A percentile compares a stretch with the other conserved stretches of the same genome.
These are phyloP conservation scores for Phytophthora sansomeana DNA, from an alignment of 352 stramenopile species.

Conservation along the genomic window DNA sequence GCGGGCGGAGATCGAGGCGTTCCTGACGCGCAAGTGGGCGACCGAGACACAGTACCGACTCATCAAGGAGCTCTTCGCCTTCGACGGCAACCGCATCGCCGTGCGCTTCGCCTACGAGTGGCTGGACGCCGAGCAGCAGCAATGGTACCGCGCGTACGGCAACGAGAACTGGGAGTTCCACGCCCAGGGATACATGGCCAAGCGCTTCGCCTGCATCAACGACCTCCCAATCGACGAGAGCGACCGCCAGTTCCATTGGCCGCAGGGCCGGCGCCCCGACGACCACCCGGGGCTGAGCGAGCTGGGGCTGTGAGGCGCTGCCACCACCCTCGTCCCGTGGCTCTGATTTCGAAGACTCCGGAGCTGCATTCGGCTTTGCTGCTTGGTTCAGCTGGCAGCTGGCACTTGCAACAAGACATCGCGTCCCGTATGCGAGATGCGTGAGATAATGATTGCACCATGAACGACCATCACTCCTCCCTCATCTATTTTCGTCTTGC, in stretches of 20 bases:
- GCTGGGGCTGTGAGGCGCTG: constrained; percentile 34
- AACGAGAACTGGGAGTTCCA: constrained; percentile 94
- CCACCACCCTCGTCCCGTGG: neutral
- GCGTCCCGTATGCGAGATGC: neutral
- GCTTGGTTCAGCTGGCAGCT: neutral
- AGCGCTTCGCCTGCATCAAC: constrained; percentile 90
- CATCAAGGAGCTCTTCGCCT: constrained; percentile 92
- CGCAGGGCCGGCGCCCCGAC: constrained; percentile 56
- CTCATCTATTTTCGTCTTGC: constrained; percentile 25
- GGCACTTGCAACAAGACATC: neutral
- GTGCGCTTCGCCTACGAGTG: constrained; percentile 92
- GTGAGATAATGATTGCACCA: neutral
- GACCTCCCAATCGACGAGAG: constrained; percentile 76
- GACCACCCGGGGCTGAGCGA: constrained; percentile 53
- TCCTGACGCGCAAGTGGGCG: constrained; percentile 82
- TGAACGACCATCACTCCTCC: neutral
- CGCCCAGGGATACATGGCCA: constrained; percentile 79
- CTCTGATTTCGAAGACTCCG: constrained; percentile 5
- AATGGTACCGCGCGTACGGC: constrained; percentile 89
- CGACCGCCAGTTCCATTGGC: constrained; percentile 78
- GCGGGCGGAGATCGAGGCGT: constrained; percentile 75
- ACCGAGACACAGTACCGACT: constrained; percentile 84
- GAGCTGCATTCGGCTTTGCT: neutral
- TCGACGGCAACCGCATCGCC: constrained; percentile 84
- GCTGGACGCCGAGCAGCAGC: constrained; percentile 45